Conservation (phyloP, 371 early-diverging fungal genomes). For the Dentiscutata heterogama region DNA sequence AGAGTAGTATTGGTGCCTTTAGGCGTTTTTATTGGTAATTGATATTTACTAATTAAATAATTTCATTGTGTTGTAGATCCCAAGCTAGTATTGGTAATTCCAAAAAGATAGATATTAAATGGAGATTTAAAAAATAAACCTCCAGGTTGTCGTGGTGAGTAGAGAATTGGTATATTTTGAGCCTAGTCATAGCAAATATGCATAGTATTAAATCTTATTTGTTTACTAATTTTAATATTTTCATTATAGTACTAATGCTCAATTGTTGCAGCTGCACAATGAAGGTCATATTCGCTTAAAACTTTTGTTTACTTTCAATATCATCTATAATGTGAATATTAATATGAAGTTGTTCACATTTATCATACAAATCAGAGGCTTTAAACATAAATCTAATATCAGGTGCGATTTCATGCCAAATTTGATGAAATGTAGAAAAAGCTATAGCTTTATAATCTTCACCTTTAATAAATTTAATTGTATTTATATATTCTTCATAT, state of each 20-base stretch:
- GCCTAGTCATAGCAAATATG: slow-evolving; percentile 16
- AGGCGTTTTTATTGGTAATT: too few relatives aligned
- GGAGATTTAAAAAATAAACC: neutral
- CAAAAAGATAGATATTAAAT: neutral
- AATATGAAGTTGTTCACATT: neutral
- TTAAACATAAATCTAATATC: neutral
- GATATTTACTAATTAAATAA: too few relatives aligned
- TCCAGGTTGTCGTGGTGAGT: neutral
- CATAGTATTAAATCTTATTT: neutral
- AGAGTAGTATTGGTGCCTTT: neutral
- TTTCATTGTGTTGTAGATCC: too few relatives aligned
- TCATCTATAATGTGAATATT: neutral
- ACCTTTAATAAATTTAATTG: neutral
- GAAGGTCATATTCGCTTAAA: neutral
- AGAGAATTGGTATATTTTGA: too few relatives aligned
- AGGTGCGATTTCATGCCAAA: neutral
- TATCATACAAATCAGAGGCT: too few relatives aligned
- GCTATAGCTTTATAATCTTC: neutral
- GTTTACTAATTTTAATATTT: neutral
- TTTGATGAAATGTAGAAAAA: neutral
- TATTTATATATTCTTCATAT: neutral
- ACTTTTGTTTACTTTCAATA: neutral
- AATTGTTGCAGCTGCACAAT: neutral
- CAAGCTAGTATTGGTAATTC: too few relatives aligned
- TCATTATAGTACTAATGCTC: neutral